Conservation (phyloP, 2,329 filamentous ascomycete genomes). For the Penicillium sp. region DNA sequence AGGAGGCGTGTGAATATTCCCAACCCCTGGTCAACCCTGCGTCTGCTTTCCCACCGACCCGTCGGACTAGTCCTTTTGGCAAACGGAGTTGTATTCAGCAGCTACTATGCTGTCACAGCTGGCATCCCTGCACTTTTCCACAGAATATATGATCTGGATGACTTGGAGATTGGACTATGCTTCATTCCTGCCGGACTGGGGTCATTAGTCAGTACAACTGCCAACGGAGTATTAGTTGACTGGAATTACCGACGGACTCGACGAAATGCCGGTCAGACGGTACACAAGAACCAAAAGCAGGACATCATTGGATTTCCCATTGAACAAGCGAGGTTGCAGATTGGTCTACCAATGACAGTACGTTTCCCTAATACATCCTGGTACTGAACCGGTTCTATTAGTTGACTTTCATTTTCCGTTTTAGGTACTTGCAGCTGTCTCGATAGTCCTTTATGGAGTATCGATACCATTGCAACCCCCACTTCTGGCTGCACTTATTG, state of each 20-base stretch:
- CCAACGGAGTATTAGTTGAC: constrained; percentile 50
- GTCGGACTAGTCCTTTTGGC: constrained; percentile 33
- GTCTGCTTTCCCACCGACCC: constrained; percentile 35
- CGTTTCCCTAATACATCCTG: not conserved
- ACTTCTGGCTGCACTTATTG: constrained; percentile 28
- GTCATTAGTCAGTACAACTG: constrained; percentile 25
- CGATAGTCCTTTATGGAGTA: constrained; percentile 14
- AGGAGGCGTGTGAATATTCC: constrained; percentile 11
- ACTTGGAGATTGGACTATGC: constrained; percentile 44
- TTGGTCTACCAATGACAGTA: constrained; percentile 31
- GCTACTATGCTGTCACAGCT: constrained; percentile 47
- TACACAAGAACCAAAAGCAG: constrained; percentile 60
- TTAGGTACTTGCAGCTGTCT: constrained; percentile 16
- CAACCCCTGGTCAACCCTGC: constrained; percentile 36
- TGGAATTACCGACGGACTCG: constrained; percentile 67
- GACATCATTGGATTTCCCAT: constrained; percentile 53
- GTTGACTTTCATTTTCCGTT: not conserved
- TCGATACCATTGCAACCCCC: constrained; percentile 16
- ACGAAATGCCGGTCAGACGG: constrained; percentile 54
- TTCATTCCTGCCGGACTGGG: constrained; percentile 33
- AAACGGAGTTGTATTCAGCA: constrained; percentile 46
- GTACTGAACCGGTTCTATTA: not conserved
- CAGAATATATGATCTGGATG: constrained; percentile 44
- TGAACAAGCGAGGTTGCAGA: constrained; percentile 37
- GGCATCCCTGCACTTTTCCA: constrained; percentile 47